A percentile compares a stretch with the other conserved stretches of the same genome.
Conservation (phyloP, 805 yeast species). For the Wickerhamiella occidentalis region DNA sequence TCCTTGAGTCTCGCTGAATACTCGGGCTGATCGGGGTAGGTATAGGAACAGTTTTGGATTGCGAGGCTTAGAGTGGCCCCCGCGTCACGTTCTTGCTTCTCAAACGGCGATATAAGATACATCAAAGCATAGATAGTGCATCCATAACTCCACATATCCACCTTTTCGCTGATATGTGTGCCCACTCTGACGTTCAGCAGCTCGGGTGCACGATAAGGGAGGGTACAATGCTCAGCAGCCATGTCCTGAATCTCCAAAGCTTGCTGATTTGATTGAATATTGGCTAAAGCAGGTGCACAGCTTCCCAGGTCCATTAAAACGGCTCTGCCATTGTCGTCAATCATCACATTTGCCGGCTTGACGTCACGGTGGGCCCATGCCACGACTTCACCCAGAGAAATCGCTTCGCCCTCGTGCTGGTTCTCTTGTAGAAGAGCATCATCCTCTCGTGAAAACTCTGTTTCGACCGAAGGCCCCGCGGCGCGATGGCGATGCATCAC, state of each 20-base stretch:
- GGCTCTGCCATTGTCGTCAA: conserved; percentile 59
- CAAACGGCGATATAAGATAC: conserved; percentile 78
- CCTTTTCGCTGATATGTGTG: conserved; percentile 51
- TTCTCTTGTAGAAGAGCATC: conserved; percentile 23
- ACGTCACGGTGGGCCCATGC: conserved; percentile 80
- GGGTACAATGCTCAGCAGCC: conserved; percentile 73
- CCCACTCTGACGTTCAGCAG: conserved; percentile 64
- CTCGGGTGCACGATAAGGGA: conserved; percentile 87
- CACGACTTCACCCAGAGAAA: conserved; percentile 44
- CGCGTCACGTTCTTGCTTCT: conserved; percentile 60
- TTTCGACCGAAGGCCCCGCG: conserved; percentile 21
- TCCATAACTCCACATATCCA: conserved; percentile 89
- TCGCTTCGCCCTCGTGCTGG: conserved; percentile 22
- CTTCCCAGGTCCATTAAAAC: conserved; percentile 80
- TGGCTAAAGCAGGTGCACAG: conserved; percentile 48
- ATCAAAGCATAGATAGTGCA: conserved; percentile 67
- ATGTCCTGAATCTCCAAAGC: conserved; percentile 68
- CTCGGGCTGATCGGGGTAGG: conserved; percentile 40
- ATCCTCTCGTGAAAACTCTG: conserved; percentile 29
- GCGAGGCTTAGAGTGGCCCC: conserved; percentile 78
- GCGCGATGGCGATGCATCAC: conserved; percentile 56
- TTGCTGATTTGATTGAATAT: conserved; percentile 47
- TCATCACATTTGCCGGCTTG: conserved; percentile 82
- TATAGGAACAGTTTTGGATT: conserved; percentile 52
- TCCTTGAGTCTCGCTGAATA: conserved; percentile 47